phyloP scores from a whole-genome alignment of 140 eudicot genomes.

The Anethum foeniculum region DNA sequence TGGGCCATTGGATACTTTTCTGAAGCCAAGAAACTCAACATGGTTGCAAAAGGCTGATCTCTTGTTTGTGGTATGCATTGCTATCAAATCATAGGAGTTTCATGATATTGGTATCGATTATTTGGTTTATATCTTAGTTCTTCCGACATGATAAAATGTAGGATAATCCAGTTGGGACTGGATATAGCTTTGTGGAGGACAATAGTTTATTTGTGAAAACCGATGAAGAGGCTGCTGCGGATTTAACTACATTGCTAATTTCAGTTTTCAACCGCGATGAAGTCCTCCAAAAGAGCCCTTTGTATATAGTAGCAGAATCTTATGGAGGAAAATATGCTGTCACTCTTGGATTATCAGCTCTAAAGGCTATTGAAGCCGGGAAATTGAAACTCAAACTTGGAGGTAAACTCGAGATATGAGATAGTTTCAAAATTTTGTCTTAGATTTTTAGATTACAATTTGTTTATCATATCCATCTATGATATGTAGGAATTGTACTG shows the following conservation, averaged over 20 bases:
- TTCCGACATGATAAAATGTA: constrained; percentile 19
- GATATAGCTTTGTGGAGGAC: constrained; percentile 84
- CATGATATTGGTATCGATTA: background rate
- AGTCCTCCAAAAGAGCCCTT: constrained; percentile 63
- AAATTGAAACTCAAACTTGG: constrained; percentile 61
- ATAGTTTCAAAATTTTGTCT: background rate
- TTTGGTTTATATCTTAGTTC: background rate
- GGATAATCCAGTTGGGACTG: constrained; percentile 97
- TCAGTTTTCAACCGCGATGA: constrained; percentile 40
- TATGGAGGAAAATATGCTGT: constrained; percentile 92
- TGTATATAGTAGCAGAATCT: constrained; percentile 79
- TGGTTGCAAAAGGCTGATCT: constrained; percentile 77
- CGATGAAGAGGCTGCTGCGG: constrained; percentile 73
- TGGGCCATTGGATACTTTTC: constrained; percentile 65
- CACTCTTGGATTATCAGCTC: constrained; percentile 77
- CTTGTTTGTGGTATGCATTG: constrained; percentile 58
- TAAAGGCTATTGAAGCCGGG: constrained; percentile 57
- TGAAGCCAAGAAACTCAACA: constrained; percentile 85
- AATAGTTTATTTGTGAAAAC: constrained; percentile 47
- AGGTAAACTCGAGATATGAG: constrained; percentile 30
- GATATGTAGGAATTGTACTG: constrained; percentile 39
- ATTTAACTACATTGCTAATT: constrained; percentile 54
- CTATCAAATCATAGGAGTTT: background rate
- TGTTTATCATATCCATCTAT: background rate
- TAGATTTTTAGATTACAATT: background rate